Conservation (phyloP, 306 rosid species). For the Arachis hypogaea region DNA sequence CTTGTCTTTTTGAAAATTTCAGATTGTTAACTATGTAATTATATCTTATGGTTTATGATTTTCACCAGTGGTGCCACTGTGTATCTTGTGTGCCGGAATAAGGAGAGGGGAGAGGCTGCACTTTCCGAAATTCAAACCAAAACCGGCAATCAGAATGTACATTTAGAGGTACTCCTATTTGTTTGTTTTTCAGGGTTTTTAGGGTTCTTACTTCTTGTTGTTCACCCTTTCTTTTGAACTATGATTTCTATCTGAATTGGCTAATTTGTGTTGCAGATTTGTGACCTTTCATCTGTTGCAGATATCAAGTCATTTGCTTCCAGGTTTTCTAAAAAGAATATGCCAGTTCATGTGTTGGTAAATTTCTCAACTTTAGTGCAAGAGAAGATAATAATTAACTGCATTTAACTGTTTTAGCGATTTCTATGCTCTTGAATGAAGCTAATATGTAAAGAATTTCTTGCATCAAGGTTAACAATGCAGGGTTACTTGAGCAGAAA, state of each 20-base stretch:
- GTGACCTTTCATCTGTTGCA: slow-evolving; percentile 81
- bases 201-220: background rate
- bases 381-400: slow-evolving; percentile 18
- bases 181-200: background rate
- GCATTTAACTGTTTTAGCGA: slow-evolving; percentile 17
- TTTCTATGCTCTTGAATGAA: slow-evolving; percentile 22
- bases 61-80: slow-evolving; percentile 81
- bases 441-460: slow-evolving; percentile 34
- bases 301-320: slow-evolving; percentile 75
- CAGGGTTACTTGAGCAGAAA: slow-evolving; percentile 74
- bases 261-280: slow-evolving; percentile 62
- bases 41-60: slow-evolving; percentile 30
- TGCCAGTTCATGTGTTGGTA: slow-evolving; percentile 88
- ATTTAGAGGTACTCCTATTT: slow-evolving; percentile 61
- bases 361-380: background rate
- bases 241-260: slow-evolving; percentile 13
- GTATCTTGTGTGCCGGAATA: slow-evolving; percentile 82
- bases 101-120: slow-evolving; percentile 91
- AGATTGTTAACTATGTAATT: slow-evolving; percentile 2
- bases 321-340: slow-evolving; percentile 62
- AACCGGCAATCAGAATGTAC: slow-evolving; percentile 78
- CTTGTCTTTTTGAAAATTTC: slow-evolving; percentile 6
- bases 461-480: slow-evolving; percentile 77
- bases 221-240: background rate
- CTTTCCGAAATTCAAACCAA: slow-evolving; percentile 65